Evolutionary conservation across 139 green algal genomes (phyloP).

Genomic region (Eudorina sp.): DNA sequence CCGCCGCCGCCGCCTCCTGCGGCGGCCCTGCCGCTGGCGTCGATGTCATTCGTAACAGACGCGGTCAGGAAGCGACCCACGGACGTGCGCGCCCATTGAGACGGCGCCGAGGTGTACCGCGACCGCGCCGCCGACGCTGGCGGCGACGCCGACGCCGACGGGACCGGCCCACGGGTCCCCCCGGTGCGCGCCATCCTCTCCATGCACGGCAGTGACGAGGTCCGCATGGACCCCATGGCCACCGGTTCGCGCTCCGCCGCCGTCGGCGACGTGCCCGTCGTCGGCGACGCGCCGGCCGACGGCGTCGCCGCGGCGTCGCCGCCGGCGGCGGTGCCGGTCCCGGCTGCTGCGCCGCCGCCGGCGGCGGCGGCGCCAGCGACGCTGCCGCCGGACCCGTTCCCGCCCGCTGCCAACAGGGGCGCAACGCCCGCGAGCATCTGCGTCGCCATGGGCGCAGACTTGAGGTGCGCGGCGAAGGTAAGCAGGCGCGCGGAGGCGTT

Average conservation of each 20-base stretch:
- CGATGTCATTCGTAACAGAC: too few species aligned
- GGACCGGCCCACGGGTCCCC: not conserved
- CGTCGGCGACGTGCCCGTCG: not conserved
- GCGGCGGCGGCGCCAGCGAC: not conserved
- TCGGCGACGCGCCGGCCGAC: not conserved
- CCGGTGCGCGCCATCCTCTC: not conserved
- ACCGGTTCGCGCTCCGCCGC: not conserved
- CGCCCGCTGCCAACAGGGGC: not conserved
- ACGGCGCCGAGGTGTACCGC: not conserved
- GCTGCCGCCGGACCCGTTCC: not conserved
- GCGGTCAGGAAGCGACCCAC: not conserved
- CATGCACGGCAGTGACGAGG: not conserved
- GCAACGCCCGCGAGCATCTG: not conserved
- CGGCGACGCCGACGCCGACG: not conserved
- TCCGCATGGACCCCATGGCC: not conserved
- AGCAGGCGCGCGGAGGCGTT: slow-evolving; percentile 7
- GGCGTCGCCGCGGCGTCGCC: not conserved
- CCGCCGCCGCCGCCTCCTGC: not conserved
- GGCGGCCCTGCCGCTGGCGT: not conserved
- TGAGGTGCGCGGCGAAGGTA: slow-evolving; percentile 12
- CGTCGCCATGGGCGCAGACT: not conserved
- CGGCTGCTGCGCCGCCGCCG: not conserved
- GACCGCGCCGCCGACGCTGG: not conserved
- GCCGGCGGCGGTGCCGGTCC: not conserved
- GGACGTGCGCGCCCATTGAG: not conserved